Percentiles rank a stretch among this genome's conserved stretches.
phyloP scores from a whole-genome alignment of 495 filamentous ascomycete species.

The Aspergillus incahuasiensis region DNA sequence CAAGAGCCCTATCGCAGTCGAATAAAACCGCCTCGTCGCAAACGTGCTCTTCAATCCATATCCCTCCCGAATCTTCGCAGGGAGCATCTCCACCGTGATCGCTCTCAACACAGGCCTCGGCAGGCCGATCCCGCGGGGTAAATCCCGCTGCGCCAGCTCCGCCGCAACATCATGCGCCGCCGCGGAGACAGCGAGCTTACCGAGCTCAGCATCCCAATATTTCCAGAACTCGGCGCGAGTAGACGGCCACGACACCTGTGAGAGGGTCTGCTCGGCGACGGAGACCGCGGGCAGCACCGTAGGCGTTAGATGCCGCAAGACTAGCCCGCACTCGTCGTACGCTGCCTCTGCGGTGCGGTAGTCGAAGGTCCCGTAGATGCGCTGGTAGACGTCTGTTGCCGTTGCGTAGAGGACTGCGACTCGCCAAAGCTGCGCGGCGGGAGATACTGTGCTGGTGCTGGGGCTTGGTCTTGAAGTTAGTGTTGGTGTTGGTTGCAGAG shows the following conservation, averaged over 20 bases:
- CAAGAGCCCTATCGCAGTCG: conserved; percentile 34
- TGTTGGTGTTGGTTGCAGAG: conserved; percentile 18
- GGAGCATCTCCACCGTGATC: conserved; percentile 40
- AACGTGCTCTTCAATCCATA: conserved; percentile 37
- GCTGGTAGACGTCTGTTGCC: conserved; percentile 41
- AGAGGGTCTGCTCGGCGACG: conserved; percentile 17
- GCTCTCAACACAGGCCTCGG: conserved; percentile 33
- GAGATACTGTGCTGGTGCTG: too few relatives aligned
- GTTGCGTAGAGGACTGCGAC: conserved; percentile 40
- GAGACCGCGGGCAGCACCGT: conserved; percentile 21
- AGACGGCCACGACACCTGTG: conserved; percentile 30
- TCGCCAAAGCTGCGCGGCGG: conserved; percentile 32
- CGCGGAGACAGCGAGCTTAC: conserved; percentile 26
- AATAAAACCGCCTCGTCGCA: conserved; percentile 30
- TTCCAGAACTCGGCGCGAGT: conserved; percentile 34
- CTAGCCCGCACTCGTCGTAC: conserved; percentile 33
- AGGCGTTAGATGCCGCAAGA: conserved; percentile 22
- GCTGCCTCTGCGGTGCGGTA: conserved; percentile 33
- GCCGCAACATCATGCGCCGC: conserved; percentile 33
- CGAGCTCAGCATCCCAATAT: conserved; percentile 39
- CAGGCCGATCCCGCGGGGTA: conserved; percentile 33
- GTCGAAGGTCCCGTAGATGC: conserved; percentile 36
- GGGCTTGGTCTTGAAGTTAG: too few relatives aligned
- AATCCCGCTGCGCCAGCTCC: conserved; percentile 25
- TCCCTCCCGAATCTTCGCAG: conserved; percentile 31